A percentile compares a stretch with the other conserved stretches of the same genome.
Conservation (phyloP, 2,329 filamentous ascomycete species). For the Apiospora hydei region DNA sequence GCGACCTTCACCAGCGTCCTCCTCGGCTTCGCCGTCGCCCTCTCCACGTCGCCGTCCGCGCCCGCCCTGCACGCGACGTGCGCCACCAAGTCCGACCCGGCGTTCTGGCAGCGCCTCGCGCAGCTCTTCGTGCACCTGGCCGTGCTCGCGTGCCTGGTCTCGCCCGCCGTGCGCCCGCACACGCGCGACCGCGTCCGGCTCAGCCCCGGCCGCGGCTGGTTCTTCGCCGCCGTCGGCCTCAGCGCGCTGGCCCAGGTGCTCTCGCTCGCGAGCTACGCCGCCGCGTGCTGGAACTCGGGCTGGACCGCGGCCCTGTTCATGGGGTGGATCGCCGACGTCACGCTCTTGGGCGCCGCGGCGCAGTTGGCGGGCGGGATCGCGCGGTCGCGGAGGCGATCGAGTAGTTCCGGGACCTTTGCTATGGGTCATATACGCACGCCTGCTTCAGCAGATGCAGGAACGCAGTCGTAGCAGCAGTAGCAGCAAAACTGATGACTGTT, state of each 20-base stretch:
- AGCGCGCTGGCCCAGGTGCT: conserved; percentile 6
- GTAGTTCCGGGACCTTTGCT: conserved; percentile 10
- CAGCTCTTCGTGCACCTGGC: conserved; percentile 22
- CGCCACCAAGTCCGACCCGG: conserved; percentile 21
- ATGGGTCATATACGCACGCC: not conserved
- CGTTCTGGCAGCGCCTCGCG: conserved; percentile 25
- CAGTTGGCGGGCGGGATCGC: conserved; percentile 23
- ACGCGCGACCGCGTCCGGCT: not conserved
- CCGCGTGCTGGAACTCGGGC: conserved; percentile 23
- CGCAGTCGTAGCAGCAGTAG: not conserved
- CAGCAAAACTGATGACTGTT: not conserved
- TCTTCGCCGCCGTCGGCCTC: not conserved
- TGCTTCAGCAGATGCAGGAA: not conserved
- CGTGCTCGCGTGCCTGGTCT: conserved; percentile 3
- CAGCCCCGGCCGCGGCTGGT: conserved; percentile 3
- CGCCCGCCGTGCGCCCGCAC: conserved; percentile 9
- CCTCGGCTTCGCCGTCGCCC: conserved; percentile 24
- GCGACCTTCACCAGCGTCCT: conserved; percentile 13
- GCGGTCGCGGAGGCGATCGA: not conserved
- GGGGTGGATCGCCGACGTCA: conserved; percentile 23
- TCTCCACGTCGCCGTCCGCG: not conserved
- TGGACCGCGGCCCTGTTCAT: conserved; percentile 24
- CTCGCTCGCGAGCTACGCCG: conserved; percentile 23
- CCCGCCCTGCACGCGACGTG: conserved; percentile 3
- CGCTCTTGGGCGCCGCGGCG: conserved; percentile 24